Evolutionary conservation across 331 rosid species (phyloP), one percentile per base, ranked within the genome.

Genomic region (Malus hybrid): DNA sequence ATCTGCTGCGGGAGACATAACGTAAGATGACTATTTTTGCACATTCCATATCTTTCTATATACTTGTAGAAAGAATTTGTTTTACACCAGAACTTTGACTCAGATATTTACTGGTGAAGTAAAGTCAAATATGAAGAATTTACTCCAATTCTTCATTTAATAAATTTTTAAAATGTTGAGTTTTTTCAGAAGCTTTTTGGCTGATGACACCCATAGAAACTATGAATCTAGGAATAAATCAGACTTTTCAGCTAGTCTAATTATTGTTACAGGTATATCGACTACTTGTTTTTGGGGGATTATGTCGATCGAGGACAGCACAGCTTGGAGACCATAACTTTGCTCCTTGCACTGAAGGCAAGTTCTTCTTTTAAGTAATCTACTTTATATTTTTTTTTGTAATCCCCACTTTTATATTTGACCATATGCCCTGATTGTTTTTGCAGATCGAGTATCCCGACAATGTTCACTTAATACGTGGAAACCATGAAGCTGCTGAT

Each of bases 291-390:
- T 90, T 86, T 95, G 90, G 99, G 99, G 74, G 99, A 95, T 83
- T 95, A 95, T 76, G 99, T 95, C 83, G 99, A 95, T 82, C 93
- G 99, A 81, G 99, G 99, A 65, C 99, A 95, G 77, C 99, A 95
- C 84, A 95, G 99, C 91, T 90, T 95, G 93, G 99, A 95, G 86
- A 95, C 99, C 59, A 95, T 95, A 76, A 88, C 93, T 78, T 86
- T 95, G 85, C 93, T 95, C 39, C 97, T 95, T 72, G 99, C 99
- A 79, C 99, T 95, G 29, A 95, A 95, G 97, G 99, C 83, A 83
- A 76, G 86, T 79, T 77, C 79, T 78, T 16, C 68, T 52, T 34
- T 77, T 78, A 22, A 73, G 42, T 66, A 48, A 20, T 71, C 59
- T 48, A 70, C 63, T 64, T 74, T 20, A 60, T 76, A 39, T 72